Percentiles rank a stretch among this genome's conserved stretches.
Evolutionary conservation across 2,329 filamentous ascomycete species (phyloP).

Genomic region (Rhinocladiella similis): DNA sequence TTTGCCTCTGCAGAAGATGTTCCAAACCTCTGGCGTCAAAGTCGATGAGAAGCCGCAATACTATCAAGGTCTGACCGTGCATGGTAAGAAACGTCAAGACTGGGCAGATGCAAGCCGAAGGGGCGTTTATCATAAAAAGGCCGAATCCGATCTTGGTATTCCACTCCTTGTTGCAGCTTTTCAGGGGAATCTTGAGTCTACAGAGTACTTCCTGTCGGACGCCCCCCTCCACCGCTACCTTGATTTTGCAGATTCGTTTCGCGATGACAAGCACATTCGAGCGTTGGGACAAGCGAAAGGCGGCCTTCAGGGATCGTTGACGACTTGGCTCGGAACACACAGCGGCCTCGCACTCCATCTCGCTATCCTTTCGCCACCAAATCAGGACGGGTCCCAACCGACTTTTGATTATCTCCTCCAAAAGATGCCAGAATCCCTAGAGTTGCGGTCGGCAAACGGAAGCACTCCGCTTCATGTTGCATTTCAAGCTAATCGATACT

Average conservation of each 20-base stretch:
- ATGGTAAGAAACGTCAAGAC: slow-evolving; percentile 71
- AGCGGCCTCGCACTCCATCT: slow-evolving; percentile 67
- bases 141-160: slow-evolving; percentile 26
- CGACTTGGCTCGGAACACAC: slow-evolving; percentile 46
- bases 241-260: slow-evolving; percentile 65
- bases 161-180: slow-evolving; percentile 37
- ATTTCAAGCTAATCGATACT: slow-evolving; percentile 55
- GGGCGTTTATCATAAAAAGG: slow-evolving; percentile 39
- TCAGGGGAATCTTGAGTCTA: slow-evolving; percentile 60
- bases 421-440: slow-evolving; percentile 60
- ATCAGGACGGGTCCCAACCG: slow-evolving; percentile 45
- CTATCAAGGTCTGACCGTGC: slow-evolving; percentile 76
- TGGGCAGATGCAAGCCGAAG: slow-evolving; percentile 68
- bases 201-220: slow-evolving; percentile 77
- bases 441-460: slow-evolving; percentile 55
- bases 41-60: slow-evolving; percentile 65
- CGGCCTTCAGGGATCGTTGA: slow-evolving; percentile 64
- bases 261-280: slow-evolving; percentile 62
- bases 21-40: slow-evolving; percentile 65
- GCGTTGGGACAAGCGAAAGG: slow-evolving; percentile 60
- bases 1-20: slow-evolving; percentile 66
- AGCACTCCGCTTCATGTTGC: slow-evolving; percentile 69
- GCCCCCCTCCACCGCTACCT: slow-evolving; percentile 66
- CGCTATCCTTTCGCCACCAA: slow-evolving; percentile 53
- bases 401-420: slow-evolving; percentile 68